Conservation (phyloP, 2,329 filamentous ascomycete species). For the Zymoseptoria tritici region DNA sequence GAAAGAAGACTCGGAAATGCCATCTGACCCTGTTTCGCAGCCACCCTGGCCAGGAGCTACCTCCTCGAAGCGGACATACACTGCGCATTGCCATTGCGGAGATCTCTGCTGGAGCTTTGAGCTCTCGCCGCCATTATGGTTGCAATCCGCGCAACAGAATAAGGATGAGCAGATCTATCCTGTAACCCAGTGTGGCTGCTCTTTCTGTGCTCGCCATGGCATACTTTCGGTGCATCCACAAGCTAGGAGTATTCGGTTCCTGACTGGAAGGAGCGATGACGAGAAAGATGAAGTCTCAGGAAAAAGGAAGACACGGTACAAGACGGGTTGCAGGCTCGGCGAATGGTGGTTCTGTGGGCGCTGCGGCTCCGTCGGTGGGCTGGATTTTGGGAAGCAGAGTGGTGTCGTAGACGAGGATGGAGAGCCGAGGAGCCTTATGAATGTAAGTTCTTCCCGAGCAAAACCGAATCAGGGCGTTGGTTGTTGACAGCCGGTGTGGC, state of each 20-base stretch:
- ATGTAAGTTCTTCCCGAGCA: not conserved
- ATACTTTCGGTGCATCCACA: not conserved
- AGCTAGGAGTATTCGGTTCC: not conserved
- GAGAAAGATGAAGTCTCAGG: not conserved
- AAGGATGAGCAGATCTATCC: not conserved
- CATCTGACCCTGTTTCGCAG: not conserved
- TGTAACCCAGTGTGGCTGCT: not conserved
- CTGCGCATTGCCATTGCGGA: not conserved
- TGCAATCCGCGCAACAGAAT: not conserved
- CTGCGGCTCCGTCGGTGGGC: not conserved
- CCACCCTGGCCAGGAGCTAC: not conserved
- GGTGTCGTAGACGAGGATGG: not conserved
- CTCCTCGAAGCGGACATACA: not conserved
- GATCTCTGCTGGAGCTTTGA: not conserved
- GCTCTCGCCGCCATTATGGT: not conserved
- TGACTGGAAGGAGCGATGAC: not conserved
- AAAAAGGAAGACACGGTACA: not conserved
- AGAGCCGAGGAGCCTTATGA: not conserved
- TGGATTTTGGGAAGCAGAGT: not conserved
- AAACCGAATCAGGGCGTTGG: not conserved
- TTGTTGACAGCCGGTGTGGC: not conserved
- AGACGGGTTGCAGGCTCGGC: not conserved
- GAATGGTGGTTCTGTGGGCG: not conserved
- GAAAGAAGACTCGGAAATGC: not conserved
- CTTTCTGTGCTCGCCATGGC: not conserved